Base-by-base conservation (phyloP, 169 alveolate genomes). In the Sarcocystis neurona region DNA sequence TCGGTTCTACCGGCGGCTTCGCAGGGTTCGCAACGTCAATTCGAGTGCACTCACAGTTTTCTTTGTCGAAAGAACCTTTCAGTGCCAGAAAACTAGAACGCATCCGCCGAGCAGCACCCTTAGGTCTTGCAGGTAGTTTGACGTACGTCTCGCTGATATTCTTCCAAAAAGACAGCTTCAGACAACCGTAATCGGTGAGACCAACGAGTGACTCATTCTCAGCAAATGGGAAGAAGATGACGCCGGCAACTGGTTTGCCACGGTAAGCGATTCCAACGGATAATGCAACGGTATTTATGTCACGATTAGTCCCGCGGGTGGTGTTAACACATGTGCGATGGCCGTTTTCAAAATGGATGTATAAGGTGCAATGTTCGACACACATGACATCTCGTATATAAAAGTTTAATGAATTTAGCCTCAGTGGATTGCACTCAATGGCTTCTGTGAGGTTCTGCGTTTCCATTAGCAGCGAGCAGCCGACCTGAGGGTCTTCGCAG, bases 211-310 rank as follows among this genome's bases (percentile, higher is more conserved):
- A 72, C 56, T 37, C 58, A 39, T 34, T 5, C n/a, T 72, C 82
- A 18, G 82, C 6, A 37, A 72, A 72, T 39, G 82, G 82, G 56
- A 72, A 72, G 34, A 39, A 72, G 32, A 56, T 56, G n/a, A 72
- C 43, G 0, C 82, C 82, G 27, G 82, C 82, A 10, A 72, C 82
- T 10, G 82, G 82, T 44, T 72, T 72, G 46, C 82, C 82, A 8
- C 46, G 82, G 82, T 72, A 72, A 4, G 82, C 82, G 48, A 72
- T 44, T 8, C 82, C 82, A 37, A 72, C n/a, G 18, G 82, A 72
- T 10, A 72, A 27, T 2, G 82, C 82, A 10, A 72, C 82, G 8
- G 82, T 39, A 0, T 48, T 39, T 56, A 72, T 72, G 41, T 72
- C 82, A n/a, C n/a, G n/a, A 72, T 39, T 72, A 20, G 82, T n/a